These are phyloP conservation scores for Lolium perenne DNA, from an alignment of 176 grass and related monocot genomes.

Conservation along the genomic window DNA sequence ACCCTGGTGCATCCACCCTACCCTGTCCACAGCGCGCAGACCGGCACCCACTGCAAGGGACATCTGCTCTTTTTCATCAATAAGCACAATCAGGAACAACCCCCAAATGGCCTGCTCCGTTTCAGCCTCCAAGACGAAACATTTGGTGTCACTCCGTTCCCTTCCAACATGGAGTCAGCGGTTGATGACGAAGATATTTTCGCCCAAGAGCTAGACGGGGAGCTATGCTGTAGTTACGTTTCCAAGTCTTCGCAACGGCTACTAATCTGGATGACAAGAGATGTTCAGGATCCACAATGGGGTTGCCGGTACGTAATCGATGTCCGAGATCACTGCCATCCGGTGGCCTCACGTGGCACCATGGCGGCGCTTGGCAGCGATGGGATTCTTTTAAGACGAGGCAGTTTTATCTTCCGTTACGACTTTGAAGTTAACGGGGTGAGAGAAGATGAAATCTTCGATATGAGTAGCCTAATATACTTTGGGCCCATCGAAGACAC, in stretches of 20 bases:
- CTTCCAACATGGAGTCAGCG: background rate
- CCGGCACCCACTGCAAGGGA: background rate
- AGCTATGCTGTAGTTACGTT: background rate
- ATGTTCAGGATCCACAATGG: constrained; percentile 10
- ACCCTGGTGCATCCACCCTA: constrained; percentile 9
- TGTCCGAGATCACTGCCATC: background rate
- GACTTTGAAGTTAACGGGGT: background rate
- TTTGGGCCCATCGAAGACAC: background rate
- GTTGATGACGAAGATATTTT: background rate
- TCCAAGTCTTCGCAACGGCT: background rate
- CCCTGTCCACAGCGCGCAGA: background rate
- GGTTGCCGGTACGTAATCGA: background rate
- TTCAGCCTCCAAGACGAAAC: constrained; percentile 41
- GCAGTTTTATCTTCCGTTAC: background rate
- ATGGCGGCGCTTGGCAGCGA: background rate
- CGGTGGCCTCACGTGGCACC: background rate
- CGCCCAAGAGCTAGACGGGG: background rate
- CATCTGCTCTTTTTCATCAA: background rate
- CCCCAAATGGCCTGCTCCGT: background rate
- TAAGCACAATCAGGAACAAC: background rate
- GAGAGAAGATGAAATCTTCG: background rate
- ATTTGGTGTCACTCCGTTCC: constrained; percentile 14
- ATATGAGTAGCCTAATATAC: background rate
- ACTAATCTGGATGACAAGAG: background rate
- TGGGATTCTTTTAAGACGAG: background rate